Evolutionary conservation across 768 basidiomycete species (phyloP).

Genomic region (Clitopilus hobsonii): DNA sequence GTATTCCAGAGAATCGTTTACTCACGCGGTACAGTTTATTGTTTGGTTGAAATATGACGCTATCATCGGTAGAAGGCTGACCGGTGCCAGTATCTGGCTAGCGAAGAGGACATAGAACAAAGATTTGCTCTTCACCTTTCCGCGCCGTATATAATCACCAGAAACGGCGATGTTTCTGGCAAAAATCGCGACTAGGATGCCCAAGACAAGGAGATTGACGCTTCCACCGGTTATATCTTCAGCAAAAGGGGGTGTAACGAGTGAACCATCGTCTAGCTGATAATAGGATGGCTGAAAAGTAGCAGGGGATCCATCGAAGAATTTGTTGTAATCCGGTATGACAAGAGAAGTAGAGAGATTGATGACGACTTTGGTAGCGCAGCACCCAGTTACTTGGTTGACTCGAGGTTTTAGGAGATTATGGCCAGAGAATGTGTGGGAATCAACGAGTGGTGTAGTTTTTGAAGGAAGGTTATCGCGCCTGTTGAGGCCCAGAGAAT

Average conservation of each 20-base stretch:
- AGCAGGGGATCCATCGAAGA: constrained; percentile 36
- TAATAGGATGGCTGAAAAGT: constrained; percentile 45
- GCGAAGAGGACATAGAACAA: constrained; percentile 54
- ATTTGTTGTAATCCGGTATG: constrained; percentile 41
- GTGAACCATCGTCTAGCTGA: constrained; percentile 53
- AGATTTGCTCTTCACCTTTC: constrained; percentile 51
- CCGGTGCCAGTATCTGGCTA: constrained; percentile 50
- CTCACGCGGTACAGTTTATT: constrained; percentile 46
- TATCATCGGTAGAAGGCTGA: constrained; percentile 39
- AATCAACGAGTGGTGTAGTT: constrained; percentile 10
- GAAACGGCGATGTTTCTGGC: constrained; percentile 47
- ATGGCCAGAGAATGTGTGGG: constrained; percentile 14
- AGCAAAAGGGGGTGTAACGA: constrained; percentile 42
- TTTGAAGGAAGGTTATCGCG: constrained; percentile 9
- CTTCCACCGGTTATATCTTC: constrained; percentile 36
- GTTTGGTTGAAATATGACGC: constrained; percentile 37
- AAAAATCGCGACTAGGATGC: constrained; percentile 46
- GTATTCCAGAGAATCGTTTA: constrained; percentile 1
- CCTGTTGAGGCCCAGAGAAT: not conserved
- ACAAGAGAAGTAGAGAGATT: constrained; percentile 44
- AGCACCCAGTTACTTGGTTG: constrained; percentile 28
- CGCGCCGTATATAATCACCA: constrained; percentile 45
- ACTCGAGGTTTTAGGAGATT: constrained; percentile 24
- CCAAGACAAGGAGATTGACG: constrained; percentile 41
- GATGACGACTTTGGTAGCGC: constrained; percentile 41